phyloP scores from a whole-genome alignment of 192 early-diverging fungal species.

The Coemansia sp. region DNA sequence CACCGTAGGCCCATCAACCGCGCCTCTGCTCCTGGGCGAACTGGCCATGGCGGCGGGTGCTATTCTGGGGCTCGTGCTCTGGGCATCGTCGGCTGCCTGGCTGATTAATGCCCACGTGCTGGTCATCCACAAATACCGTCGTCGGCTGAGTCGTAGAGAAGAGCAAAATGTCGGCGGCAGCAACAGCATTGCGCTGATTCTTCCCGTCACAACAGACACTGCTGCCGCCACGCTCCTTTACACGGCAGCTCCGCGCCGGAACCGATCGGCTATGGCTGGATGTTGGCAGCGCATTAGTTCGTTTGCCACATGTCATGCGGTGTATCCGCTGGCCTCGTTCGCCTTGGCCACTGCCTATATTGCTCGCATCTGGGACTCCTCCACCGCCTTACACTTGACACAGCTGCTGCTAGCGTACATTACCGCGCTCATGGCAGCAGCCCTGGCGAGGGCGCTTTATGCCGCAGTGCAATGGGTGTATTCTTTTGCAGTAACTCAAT shows the following conservation, averaged over 20 bases:
- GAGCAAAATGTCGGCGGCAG: neutral
- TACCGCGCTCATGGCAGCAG: neutral
- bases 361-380: slow-evolving; percentile 33
- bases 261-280: neutral
- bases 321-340: slow-evolving; percentile 28
- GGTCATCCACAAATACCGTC: neutral
- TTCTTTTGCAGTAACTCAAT: neutral
- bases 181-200: neutral
- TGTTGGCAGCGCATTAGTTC: neutral
- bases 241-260: neutral
- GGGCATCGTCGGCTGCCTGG: slow-evolving; percentile 36
- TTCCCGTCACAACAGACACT: neutral
- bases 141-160: neutral
- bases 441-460: neutral
- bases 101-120: slow-evolving; percentile 27
- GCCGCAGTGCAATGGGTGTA: neutral
- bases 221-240: neutral
- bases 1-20: slow-evolving; percentile 25
- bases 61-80: slow-evolving; percentile 37
- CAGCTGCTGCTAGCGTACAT: slow-evolving; percentile 4
- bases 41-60: slow-evolving; percentile 45
- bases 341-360: slow-evolving; percentile 32
- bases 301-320: neutral
- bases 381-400: slow-evolving; percentile 6
- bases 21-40: slow-evolving; percentile 44